phyloP scores from a whole-genome alignment of 345 rosid genomes.

The Sapria himalayana region DNA sequence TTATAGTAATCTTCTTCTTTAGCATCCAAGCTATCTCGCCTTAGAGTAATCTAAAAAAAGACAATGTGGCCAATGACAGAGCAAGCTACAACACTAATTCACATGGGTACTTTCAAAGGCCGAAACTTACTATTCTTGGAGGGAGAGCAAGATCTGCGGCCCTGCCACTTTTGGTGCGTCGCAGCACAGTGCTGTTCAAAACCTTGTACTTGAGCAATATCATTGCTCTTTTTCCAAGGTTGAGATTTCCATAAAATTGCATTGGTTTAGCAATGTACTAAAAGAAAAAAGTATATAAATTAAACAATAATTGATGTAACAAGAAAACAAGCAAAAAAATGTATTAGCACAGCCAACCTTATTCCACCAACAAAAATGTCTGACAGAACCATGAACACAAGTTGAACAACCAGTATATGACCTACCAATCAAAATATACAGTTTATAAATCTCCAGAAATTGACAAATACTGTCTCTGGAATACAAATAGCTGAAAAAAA shows the following conservation, averaged over 20 bases:
- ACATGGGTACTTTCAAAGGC: too few relatives aligned
- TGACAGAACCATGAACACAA: constrained; percentile 64
- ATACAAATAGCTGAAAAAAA: too few relatives aligned
- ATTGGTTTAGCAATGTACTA: constrained; percentile 73
- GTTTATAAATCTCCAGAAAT: too few relatives aligned
- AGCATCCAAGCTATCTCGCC: constrained; percentile 68
- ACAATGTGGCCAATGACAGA: too few relatives aligned
- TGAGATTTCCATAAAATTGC: constrained; percentile 23
- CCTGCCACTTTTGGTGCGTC: constrained; percentile 87
- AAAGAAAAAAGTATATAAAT: constrained; percentile 6
- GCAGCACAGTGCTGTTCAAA: constrained; percentile 38
- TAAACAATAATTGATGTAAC: constrained; percentile 3
- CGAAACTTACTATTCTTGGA: constrained; percentile 53
- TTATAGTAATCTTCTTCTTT: constrained; percentile 75
- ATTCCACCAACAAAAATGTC: constrained; percentile 99
- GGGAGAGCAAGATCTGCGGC: constrained; percentile 99
- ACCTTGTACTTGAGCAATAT: constrained; percentile 71
- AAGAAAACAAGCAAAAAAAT: constrained; percentile 3
- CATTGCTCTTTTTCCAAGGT: constrained; percentile 56
- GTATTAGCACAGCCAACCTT: constrained; percentile 27
- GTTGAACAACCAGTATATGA: constrained; percentile 28
- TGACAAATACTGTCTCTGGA: too few relatives aligned
- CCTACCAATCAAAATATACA: constrained; percentile 22
- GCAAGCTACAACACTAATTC: too few relatives aligned
- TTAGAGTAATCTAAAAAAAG: constrained; percentile 38